Evolutionary conservation across 2,329 filamentous ascomycete genomes (phyloP).

Genomic region (Fusarium sp.): DNA sequence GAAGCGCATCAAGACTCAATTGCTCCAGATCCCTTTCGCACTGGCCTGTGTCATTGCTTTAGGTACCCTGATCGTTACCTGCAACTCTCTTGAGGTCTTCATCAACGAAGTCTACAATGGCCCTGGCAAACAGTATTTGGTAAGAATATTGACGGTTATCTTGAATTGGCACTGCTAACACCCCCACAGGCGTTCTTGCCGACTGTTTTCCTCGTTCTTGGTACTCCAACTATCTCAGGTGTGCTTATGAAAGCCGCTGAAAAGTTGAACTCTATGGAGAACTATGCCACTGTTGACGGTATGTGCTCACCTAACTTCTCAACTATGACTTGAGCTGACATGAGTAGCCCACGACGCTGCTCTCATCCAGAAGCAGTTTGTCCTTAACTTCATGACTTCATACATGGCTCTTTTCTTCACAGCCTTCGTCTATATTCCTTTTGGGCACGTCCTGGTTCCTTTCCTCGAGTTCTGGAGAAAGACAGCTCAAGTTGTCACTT

Average conservation of each 20-base stretch:
- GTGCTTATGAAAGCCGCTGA: slow-evolving; percentile 82
- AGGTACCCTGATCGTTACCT: slow-evolving; percentile 83
- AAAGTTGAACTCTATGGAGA: slow-evolving; percentile 83
- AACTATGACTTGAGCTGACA: slow-evolving; percentile 15
- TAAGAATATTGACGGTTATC: slow-evolving; percentile 54
- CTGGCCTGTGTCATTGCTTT: slow-evolving; percentile 76
- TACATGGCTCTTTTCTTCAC: slow-evolving; percentile 94
- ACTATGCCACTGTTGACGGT: slow-evolving; percentile 88
- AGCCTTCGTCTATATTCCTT: slow-evolving; percentile 93
- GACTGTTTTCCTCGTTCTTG: slow-evolving; percentile 84
- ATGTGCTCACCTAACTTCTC: slow-evolving; percentile 20
- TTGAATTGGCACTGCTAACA: slow-evolving; percentile 1
- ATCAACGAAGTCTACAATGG: slow-evolving; percentile 94
- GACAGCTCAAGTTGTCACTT: slow-evolving; percentile 78
- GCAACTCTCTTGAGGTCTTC: slow-evolving; percentile 95
- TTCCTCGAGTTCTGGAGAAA: slow-evolving; percentile 85
- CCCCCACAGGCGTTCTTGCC: slow-evolving; percentile 80
- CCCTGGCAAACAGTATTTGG: slow-evolving; percentile 85
- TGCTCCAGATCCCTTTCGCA: slow-evolving; percentile 87
- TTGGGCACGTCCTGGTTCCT: slow-evolving; percentile 84
- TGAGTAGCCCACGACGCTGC: slow-evolving; percentile 77
- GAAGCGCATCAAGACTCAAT: slow-evolving; percentile 79
- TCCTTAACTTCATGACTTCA: slow-evolving; percentile 96
- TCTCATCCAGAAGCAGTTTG: slow-evolving; percentile 91
- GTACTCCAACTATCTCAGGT: slow-evolving; percentile 81